Percentiles rank a stretch among this genome's conserved stretches.
These are phyloP conservation scores for Ceriops tagal DNA, from an alignment of 345 rosid species.

Conservation along the genomic window DNA sequence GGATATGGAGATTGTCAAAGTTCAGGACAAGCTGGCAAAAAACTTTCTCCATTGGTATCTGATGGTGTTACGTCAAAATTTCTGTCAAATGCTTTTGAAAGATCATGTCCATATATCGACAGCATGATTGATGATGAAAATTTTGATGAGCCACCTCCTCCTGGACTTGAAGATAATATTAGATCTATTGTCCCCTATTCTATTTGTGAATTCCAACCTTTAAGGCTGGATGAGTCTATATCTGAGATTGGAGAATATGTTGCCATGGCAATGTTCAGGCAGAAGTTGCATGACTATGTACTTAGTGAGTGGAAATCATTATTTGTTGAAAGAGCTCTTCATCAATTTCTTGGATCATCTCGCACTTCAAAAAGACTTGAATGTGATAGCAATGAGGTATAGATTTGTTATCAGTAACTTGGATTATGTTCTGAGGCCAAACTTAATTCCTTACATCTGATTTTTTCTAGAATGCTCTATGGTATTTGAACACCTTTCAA, in stretches of 20 bases:
- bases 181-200: constrained; percentile 31
- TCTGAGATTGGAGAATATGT: constrained; percentile 53
- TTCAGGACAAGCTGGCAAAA: constrained; percentile 25
- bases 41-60: constrained; percentile 21
- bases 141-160: constrained; percentile 59
- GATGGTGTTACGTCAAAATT: constrained; percentile 37
- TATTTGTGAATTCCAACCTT: constrained; percentile 38
- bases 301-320: constrained; percentile 57
- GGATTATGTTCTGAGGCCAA: background rate
- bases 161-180: constrained; percentile 52
- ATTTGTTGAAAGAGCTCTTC: constrained; percentile 40
- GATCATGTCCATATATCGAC: constrained; percentile 26
- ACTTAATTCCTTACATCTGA: background rate
- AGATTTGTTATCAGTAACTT: background rate
- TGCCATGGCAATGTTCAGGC: constrained; percentile 70
- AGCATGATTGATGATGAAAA: constrained; percentile 36
- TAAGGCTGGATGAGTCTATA: constrained; percentile 33
- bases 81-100: constrained; percentile 44
- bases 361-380: constrained; percentile 22
- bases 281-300: constrained; percentile 69
- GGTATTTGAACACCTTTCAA: no score
- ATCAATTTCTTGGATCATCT: constrained; percentile 37
- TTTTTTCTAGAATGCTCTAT: background rate
- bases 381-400: constrained; percentile 27
- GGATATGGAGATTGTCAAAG: constrained; percentile 28